Evolutionary conservation across 768 basidiomycete species (phyloP), one percentile per base, ranked within the genome.

Genomic region (Trametes elegans): DNA sequence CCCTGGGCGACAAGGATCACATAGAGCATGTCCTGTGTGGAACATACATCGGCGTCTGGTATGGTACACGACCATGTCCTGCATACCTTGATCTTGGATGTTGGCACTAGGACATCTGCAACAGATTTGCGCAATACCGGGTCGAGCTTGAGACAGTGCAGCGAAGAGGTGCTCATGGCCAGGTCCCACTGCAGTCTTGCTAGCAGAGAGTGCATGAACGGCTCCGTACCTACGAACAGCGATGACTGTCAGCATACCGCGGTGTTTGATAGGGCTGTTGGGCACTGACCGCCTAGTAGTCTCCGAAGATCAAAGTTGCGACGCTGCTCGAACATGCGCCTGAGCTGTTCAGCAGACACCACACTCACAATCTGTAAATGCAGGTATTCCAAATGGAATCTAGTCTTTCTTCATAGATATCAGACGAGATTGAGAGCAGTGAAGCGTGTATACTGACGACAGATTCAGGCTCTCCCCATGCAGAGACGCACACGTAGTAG

Each of bases 381-480:
- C 7, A 98, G 76, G 71, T 97, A 97, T 70, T 98, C 96, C 57
- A 99, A 81, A 75, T 98, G 97, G 19, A 84, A 81, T 51, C 96
- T 82, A 61, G 89, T 87, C 96, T 98, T 85, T 52, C 81, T 85
- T 87, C 74, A 77, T 73, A 67, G 76, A 69, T 55, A 64, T 72
- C 65, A 75, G 64, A 18, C 21, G 18, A 7, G 24, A 14, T 16
- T 36, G 16, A 31, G 53, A 42, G 34, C 26, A n/a, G 19, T 16
- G 28, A 51, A 11, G 28, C 34, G 5, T 10, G n/a, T n/a, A 29
- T 44, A 58, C 55, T 50, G 73, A 98, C 95, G 60, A 98, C 87
- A 57, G 89, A 91, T 71, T 98, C 97, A 0, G 97, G 96, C 71
- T 98, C 97, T 11, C 90, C 90, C 91, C 92, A 96, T 10, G 88